Percentiles rank a stretch among this genome's conserved stretches.
phyloP scores from a whole-genome alignment of 179 eudicot species.

The Amaranthus tricolor region DNA sequence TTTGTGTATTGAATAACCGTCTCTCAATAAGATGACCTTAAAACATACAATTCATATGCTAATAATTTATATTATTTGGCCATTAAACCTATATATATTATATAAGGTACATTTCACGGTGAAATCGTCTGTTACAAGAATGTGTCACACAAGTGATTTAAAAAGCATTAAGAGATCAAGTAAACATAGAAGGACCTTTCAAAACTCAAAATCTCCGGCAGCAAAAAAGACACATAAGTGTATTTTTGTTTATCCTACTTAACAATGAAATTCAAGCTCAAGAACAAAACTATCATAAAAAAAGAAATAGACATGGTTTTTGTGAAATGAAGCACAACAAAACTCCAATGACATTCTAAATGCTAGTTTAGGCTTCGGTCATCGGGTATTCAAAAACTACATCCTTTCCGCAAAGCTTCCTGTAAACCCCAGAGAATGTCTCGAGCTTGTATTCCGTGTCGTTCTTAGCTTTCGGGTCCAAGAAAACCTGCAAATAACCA shows the following conservation, averaged over 20 bases:
- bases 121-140: no score
- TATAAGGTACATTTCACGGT: no score
- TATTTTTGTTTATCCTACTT: constrained; percentile 16
- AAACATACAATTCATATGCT: no score
- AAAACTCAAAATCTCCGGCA: constrained; percentile 18
- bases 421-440: constrained; percentile 63
- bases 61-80: no score
- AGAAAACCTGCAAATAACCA: constrained; percentile 36
- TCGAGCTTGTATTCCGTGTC: constrained; percentile 68
- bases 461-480: constrained; percentile 64
- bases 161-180: not conserved
- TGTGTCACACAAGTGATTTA: no score
- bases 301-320: constrained; percentile 12
- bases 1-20: no score
- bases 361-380: constrained; percentile 33
- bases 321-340: constrained; percentile 15
- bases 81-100: no score
- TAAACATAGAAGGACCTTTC: not conserved
- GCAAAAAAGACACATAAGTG: constrained; percentile 11
- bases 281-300: constrained; percentile 19
- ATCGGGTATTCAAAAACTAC: constrained; percentile 61
- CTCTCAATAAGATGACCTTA: no score
- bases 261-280: constrained; percentile 16
- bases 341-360: constrained; percentile 14
- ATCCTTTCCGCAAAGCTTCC: constrained; percentile 72